Evolutionary conservation across 2,329 filamentous ascomycete species (phyloP).

Genomic region (Hirsutella thompsonii): DNA sequence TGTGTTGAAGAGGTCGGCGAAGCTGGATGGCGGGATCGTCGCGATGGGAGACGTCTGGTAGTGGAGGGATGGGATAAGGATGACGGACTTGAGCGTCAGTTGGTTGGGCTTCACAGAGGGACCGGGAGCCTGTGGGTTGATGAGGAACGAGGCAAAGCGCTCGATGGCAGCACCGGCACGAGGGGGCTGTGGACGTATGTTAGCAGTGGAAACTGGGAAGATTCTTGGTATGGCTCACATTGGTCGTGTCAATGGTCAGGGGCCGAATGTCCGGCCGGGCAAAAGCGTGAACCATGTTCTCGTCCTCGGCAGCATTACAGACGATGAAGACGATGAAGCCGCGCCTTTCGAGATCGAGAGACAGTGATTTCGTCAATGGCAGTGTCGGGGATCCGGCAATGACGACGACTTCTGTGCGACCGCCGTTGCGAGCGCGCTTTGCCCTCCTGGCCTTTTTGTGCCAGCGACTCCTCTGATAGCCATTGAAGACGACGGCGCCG

Average conservation of each 20-base stretch:
- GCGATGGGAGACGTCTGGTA: conserved; percentile 78
- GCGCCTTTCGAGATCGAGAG: conserved; percentile 75
- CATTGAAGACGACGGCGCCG: conserved; percentile 47
- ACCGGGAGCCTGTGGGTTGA: conserved; percentile 62
- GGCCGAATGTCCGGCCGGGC: conserved; percentile 72
- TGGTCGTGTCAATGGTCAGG: conserved; percentile 69
- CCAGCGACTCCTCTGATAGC: conserved; percentile 38
- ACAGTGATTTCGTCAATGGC: conserved; percentile 70
- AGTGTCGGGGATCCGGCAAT: conserved; percentile 80
- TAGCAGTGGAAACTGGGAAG: not conserved
- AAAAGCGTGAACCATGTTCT: conserved; percentile 63
- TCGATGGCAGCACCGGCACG: conserved; percentile 56
- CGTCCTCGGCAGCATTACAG: conserved; percentile 74
- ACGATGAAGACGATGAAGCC: conserved; percentile 92
- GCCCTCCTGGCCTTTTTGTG: conserved; percentile 61
- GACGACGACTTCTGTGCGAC: conserved; percentile 74
- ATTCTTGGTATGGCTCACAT: conserved; percentile 37
- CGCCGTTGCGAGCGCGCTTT: conserved; percentile 67
- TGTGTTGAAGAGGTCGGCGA: conserved; percentile 84
- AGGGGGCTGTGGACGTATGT: conserved; percentile 38
- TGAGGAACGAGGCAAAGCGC: conserved; percentile 58
- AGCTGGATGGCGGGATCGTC: conserved; percentile 69
- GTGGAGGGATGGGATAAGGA: conserved; percentile 70
- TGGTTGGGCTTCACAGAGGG: conserved; percentile 64
- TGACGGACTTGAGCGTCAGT: conserved; percentile 63